Evolutionary conservation across 495 filamentous ascomycete species (phyloP), one percentile per base, ranked within the genome.

Genomic region (Xylaria sp.): DNA sequence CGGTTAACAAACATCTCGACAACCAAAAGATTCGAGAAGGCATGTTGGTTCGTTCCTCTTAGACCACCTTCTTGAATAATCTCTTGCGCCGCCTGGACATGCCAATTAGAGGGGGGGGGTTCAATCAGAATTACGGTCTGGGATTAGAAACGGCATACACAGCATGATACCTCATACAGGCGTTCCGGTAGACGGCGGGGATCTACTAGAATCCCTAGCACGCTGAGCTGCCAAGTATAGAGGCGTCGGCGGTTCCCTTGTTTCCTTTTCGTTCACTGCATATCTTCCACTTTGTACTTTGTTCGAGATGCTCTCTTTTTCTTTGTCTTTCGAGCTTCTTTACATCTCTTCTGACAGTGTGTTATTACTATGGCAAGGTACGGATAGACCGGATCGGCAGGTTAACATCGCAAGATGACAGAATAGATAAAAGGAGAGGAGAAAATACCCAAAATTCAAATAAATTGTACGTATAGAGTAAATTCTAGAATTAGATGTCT

Each of bases 1-100:
- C 90, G 14, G 92, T 95, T 17, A 86, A 92, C 74, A 83, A 84
- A 71, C 78, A 87, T 67, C 77, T 91, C 35, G 91, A 93, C 77
- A 72, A 72, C 29, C 83, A 65, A 19, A 50, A 40, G 26, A 35
- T 71, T 6, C 37, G 69, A 53, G 44, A 70, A n/a, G 68, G 68
- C 24, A 8, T 52, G 21, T 59, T 70, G 7, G 59, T 62, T 15
- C 26, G 24, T 35, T 37, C 48, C 50, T 29, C 6, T 19, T 48
- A 21, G 48, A 14, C 41, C 14, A 11, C 33, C 14, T 9, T 55
- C 19, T 17, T 3, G 35, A 5, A 15, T 15, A 12, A 53, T 1
- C 19, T 40, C 6, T 5, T 31, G 24, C 12, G 37, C 11, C 26
- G 35, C 33, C 4, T 40, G 7, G 15, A 5, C 26, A 35, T 1